A percentile compares a stretch with the other conserved stretches of the same genome.
phyloP scores from a whole-genome alignment of 1,284 basidiomycete genomes.

The Ustilago cynodontis region DNA sequence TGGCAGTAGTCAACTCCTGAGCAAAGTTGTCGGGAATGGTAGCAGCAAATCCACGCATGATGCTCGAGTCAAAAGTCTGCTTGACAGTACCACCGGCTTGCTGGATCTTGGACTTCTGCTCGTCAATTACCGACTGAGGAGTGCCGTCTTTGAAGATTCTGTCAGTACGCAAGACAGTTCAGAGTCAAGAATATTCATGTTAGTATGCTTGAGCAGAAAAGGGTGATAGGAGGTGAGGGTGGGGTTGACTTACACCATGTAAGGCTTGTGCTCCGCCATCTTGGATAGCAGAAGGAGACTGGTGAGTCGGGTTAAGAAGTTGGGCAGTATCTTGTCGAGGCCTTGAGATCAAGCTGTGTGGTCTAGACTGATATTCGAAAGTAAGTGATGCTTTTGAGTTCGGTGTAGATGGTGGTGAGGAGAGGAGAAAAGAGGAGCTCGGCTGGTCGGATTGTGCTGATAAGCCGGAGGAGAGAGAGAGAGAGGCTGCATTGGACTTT shows the following conservation, averaged over 20 bases:
- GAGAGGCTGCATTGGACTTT: constrained; percentile 5
- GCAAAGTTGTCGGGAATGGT: constrained; percentile 50
- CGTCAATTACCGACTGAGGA: constrained; percentile 52
- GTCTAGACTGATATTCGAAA: neutral
- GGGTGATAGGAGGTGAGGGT: neutral
- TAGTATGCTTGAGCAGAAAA: neutral
- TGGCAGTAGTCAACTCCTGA: constrained; percentile 39
- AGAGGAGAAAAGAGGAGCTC: neutral
- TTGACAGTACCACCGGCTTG: constrained; percentile 58
- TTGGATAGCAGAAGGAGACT: constrained; percentile 23
- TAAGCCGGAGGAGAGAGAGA: neutral
- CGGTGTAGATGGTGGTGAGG: neutral
- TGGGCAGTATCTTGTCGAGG: constrained; percentile 16
- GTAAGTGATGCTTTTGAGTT: neutral
- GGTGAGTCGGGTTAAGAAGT: constrained; percentile 15
- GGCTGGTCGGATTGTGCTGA: constrained; percentile 3
- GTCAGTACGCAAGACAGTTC: neutral
- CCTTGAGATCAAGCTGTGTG: neutral
- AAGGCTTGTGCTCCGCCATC: constrained; percentile 56
- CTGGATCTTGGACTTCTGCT: constrained; percentile 50
- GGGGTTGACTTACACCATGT: constrained; percentile 55
- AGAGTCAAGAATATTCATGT: neutral
- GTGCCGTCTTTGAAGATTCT: constrained; percentile 62
- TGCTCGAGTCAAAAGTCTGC: constrained; percentile 60
- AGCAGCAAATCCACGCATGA: constrained; percentile 64